Conservation (phyloP, 2,329 filamentous ascomycete genomes). For the Hyphodiscus sp. region DNA sequence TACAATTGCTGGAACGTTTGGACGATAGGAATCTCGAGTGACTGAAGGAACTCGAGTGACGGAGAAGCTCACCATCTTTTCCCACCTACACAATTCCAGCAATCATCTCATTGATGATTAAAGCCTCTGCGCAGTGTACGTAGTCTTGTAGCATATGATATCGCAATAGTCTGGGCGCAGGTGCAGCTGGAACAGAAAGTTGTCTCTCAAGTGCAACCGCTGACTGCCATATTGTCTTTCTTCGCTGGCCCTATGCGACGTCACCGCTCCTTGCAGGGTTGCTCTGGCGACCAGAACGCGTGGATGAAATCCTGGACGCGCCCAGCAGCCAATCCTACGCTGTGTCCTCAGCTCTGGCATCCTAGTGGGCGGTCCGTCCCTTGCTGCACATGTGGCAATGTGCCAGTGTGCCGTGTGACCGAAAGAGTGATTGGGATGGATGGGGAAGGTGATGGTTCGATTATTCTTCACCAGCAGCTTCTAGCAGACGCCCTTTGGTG, state of each 20-base stretch:
- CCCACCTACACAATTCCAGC: too few species aligned
- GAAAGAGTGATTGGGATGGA: neutral
- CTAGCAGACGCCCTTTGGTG: neutral
- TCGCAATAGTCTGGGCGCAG: neutral
- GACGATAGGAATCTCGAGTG: too few species aligned
- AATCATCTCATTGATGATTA: too few species aligned
- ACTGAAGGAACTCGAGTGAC: too few species aligned
- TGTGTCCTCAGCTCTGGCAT: neutral
- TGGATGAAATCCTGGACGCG: neutral
- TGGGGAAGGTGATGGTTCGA: neutral
- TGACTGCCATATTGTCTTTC: neutral
- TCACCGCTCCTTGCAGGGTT: neutral
- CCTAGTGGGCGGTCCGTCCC: constrained; percentile 1
- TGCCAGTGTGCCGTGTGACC: neutral
- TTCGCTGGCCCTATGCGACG: neutral
- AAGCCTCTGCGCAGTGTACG: neutral
- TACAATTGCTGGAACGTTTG: too few species aligned
- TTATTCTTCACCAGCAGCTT: neutral
- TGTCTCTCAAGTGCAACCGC: neutral
- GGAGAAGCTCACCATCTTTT: too few species aligned
- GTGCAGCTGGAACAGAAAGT: neutral
- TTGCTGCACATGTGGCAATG: neutral
- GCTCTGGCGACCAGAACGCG: neutral
- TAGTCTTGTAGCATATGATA: neutral
- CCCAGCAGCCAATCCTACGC: neutral